Conservation (phyloP, 2,329 filamentous ascomycete genomes). For the Clarireedia paspali region DNA sequence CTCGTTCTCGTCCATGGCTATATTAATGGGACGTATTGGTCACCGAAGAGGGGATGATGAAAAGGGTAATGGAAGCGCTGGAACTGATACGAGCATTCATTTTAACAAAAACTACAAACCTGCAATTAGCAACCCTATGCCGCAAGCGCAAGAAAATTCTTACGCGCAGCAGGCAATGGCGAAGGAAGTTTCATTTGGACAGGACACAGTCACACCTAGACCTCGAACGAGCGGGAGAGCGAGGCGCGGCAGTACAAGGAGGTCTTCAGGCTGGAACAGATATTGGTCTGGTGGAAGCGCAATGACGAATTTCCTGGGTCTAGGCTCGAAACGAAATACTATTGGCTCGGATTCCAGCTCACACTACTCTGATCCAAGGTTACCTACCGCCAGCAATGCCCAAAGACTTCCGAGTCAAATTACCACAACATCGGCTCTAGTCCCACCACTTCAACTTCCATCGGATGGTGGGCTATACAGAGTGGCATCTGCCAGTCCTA, state of each 20-base stretch:
- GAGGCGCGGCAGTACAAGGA: slow-evolving; percentile 35
- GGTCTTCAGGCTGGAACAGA: slow-evolving; percentile 68
- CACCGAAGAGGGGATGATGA: slow-evolving; percentile 35
- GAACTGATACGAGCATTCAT: slow-evolving; percentile 48
- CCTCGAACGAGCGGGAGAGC: slow-evolving; percentile 18
- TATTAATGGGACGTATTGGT: slow-evolving; percentile 55
- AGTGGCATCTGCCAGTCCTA: slow-evolving; percentile 63
- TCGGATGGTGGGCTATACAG: slow-evolving; percentile 41
- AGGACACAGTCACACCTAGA: slow-evolving; percentile 19
- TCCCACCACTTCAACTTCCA: slow-evolving; percentile 60
- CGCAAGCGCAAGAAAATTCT: slow-evolving; percentile 38
- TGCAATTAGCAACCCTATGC: slow-evolving; percentile 53
- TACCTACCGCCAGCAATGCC: slow-evolving; percentile 37
- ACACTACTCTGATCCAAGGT: slow-evolving; percentile 40
- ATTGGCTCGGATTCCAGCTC: slow-evolving; percentile 43
- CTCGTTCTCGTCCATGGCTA: slow-evolving; percentile 57
- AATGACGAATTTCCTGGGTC: slow-evolving; percentile 52
- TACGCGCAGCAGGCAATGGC: slow-evolving; percentile 1
- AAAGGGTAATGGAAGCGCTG: slow-evolving; percentile 49
- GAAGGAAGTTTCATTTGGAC: slow-evolving; percentile 28
- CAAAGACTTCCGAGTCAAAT: slow-evolving; percentile 34
- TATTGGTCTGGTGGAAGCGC: slow-evolving; percentile 72
- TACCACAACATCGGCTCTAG: slow-evolving; percentile 60
- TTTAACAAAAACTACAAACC: slow-evolving; percentile 57
- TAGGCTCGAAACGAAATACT: slow-evolving; percentile 37